Conservation (phyloP, 1,139 yeast genomes). For the Zygosaccharomyces pseudobailii region DNA sequence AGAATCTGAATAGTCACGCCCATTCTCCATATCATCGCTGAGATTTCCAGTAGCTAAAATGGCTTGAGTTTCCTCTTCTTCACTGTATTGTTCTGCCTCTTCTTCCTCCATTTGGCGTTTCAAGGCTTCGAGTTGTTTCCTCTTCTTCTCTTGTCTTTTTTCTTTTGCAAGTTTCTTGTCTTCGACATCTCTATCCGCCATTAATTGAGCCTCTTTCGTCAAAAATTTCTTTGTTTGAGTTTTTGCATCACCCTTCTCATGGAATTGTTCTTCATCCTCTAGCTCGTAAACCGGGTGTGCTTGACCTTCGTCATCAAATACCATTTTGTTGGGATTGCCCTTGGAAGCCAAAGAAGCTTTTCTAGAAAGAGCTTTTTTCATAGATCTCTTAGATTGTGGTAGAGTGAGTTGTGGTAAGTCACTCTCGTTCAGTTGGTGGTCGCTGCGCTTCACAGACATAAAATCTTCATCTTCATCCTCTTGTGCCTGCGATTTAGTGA, state of each 20-base stretch:
- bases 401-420: constrained; percentile 56
- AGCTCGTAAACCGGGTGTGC: constrained; percentile 89
- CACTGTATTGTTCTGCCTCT: constrained; percentile 30
- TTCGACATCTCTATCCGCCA: constrained; percentile 66
- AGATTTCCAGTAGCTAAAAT: constrained; percentile 34
- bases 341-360: constrained; percentile 63
- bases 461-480: constrained; percentile 69
- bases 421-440: constrained; percentile 62
- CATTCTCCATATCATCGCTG: constrained; percentile 39
- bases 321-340: constrained; percentile 71
- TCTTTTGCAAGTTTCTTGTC: constrained; percentile 82
- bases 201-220: constrained; percentile 55
- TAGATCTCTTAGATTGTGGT: constrained; percentile 82
- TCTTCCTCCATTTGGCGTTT: constrained; percentile 47
- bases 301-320: constrained; percentile 90
- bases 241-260: constrained; percentile 66
- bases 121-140: constrained; percentile 79
- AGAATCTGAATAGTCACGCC: constrained; percentile 27
- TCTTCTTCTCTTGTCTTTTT: constrained; percentile 82
- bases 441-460: constrained; percentile 70
- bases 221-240: constrained; percentile 66
- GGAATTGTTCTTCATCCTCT: constrained; percentile 85
- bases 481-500: constrained; percentile 43
- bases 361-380: constrained; percentile 81
- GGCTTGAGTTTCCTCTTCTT: constrained; percentile 28